phyloP scores from a whole-genome alignment of 306 rosid species.

The Psophocarpus tetragonolobus region DNA sequence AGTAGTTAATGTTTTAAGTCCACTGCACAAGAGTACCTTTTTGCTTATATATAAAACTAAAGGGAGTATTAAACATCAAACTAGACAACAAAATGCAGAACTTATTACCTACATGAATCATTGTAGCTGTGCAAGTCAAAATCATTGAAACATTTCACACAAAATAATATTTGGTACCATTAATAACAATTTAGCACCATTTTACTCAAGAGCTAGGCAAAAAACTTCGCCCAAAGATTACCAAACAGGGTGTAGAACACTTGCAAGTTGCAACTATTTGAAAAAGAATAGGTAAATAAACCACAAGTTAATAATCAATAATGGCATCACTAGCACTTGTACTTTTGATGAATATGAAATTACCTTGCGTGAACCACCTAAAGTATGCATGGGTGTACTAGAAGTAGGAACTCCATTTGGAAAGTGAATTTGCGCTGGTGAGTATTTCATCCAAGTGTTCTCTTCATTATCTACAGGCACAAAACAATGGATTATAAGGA shows the following conservation, averaged over 20 bases:
- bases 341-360: conserved; percentile 28
- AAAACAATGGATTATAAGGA: conserved; percentile 33
- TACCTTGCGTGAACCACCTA: conserved; percentile 56
- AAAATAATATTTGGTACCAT: background rate
- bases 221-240: conserved; percentile 12
- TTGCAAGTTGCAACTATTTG: conserved; percentile 3
- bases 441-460: conserved; percentile 49
- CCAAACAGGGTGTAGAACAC: conserved; percentile 17
- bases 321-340: conserved; percentile 3
- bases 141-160: background rate
- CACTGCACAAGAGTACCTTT: no score
- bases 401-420: conserved; percentile 61
- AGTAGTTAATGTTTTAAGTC: no score
- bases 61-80: no score
- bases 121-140: background rate
- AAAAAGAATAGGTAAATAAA: conserved; percentile 12
- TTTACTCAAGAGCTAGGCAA: background rate
- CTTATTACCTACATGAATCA: background rate
- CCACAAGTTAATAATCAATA: conserved; percentile 3
- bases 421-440: conserved; percentile 47
- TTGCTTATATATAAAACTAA: no score
- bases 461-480: conserved; percentile 65
- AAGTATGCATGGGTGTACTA: conserved; percentile 45
- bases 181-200: background rate
- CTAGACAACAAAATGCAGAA: background rate